These are phyloP conservation scores for Epichloe aotearoae DNA, from an alignment of 2,329 filamentous ascomycete species.

Conservation along the genomic window DNA sequence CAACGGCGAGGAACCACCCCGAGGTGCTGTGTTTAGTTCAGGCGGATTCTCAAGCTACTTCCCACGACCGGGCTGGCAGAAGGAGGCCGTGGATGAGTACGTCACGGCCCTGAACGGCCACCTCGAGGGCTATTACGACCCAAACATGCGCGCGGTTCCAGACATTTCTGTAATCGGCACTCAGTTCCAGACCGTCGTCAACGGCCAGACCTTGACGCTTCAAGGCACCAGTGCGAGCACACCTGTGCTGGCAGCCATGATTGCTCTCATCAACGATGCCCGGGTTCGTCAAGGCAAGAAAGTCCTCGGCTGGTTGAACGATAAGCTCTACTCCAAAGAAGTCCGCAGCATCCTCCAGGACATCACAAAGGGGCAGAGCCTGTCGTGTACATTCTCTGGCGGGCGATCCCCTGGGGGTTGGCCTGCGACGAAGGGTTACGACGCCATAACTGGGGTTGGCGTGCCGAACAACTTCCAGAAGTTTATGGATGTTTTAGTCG, in stretches of 20 bases:
- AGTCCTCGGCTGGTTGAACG: slow-evolving; percentile 41
- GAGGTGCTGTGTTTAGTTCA: slow-evolving; percentile 30
- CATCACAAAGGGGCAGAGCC: slow-evolving; percentile 26
- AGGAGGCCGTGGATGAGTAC: slow-evolving; percentile 26
- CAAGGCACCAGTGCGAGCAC: slow-evolving; percentile 38
- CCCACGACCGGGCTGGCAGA: slow-evolving; percentile 31
- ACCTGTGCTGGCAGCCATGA: slow-evolving; percentile 39
- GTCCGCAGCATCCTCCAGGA: slow-evolving; percentile 28
- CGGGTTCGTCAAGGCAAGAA: slow-evolving; percentile 34
- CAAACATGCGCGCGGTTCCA: slow-evolving; percentile 32
- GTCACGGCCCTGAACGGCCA: slow-evolving; percentile 25
- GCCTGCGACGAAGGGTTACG: slow-evolving; percentile 31
- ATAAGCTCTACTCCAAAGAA: slow-evolving; percentile 27
- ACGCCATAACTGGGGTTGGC: slow-evolving; percentile 37
- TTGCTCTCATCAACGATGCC: slow-evolving; percentile 41
- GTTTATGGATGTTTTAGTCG: slow-evolving; percentile 21
- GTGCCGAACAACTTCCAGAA: slow-evolving; percentile 29
- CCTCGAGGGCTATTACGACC: slow-evolving; percentile 32
- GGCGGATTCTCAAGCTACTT: slow-evolving; percentile 43
- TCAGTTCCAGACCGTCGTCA: slow-evolving; percentile 32
- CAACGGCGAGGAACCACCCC: slow-evolving; percentile 22
- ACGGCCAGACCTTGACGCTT: slow-evolving; percentile 15
- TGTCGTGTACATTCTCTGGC: slow-evolving; percentile 25
- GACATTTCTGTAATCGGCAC: slow-evolving; percentile 43
- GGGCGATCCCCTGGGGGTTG: slow-evolving; percentile 25